A percentile compares a stretch with the other conserved stretches of the same genome.
Conservation (phyloP, 148 eudicot genomes). For the Dianthus caryophyllus region DNA sequence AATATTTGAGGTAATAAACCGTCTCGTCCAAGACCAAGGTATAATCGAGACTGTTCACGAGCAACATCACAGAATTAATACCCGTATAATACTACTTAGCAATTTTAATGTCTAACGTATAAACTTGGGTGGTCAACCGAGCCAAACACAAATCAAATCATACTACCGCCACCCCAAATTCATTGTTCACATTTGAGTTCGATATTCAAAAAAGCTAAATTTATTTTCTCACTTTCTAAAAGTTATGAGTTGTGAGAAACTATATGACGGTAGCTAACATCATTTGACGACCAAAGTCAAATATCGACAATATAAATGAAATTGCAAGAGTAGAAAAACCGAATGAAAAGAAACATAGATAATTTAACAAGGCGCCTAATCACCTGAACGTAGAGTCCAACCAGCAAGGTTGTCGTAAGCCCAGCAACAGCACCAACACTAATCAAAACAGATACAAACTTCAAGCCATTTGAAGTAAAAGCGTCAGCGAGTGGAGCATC, state of each 20-base stretch:
- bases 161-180: no score
- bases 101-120: not conserved
- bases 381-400: constrained; percentile 99
- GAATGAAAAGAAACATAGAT: not conserved
- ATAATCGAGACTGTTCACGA: constrained; percentile 69
- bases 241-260: no score
- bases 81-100: no score
- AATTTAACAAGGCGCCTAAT: constrained; percentile 16
- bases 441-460: constrained; percentile 71
- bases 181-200: no score
- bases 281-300: no score
- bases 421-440: constrained; percentile 98
- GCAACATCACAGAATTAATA: constrained; percentile 20
- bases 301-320: no score
- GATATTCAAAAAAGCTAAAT: no score
- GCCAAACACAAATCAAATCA: no score
- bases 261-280: no score
- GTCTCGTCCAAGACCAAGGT: constrained; percentile 97
- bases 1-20: constrained; percentile 78
- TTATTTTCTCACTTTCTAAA: no score
- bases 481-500: constrained; percentile 92
- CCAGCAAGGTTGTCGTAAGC: constrained; percentile 90
- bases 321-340: no score
- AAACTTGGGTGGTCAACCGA: no score
- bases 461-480: constrained; percentile 80